A percentile compares a stretch with the other conserved stretches of the same genome.
These are phyloP conservation scores for Cercospora citrullina DNA, from an alignment of 2,329 filamentous ascomycete species.

Conservation along the genomic window DNA sequence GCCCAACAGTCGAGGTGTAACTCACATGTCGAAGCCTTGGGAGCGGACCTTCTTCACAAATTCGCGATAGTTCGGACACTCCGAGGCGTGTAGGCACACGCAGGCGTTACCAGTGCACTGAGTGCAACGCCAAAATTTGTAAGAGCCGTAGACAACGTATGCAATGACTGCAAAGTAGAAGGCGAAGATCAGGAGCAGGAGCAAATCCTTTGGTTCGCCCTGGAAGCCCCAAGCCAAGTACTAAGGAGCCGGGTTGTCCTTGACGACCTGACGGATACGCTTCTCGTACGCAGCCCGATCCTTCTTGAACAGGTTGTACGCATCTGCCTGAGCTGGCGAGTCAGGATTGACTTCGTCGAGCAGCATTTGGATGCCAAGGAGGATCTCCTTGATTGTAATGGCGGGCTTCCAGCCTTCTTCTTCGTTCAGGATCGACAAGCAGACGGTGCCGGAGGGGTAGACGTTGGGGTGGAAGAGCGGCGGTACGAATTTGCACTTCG, in stretches of 20 bases:
- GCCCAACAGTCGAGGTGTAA: no score
- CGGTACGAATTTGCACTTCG: constrained; percentile 97
- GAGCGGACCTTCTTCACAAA: no score
- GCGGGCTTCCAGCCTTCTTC: constrained; percentile 98
- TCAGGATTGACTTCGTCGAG: constrained; percentile 97
- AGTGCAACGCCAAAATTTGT: no score
- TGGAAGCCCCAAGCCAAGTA: background rate
- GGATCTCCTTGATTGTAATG: constrained; percentile 97
- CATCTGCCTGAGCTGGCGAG: constrained; percentile 93
- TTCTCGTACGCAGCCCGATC: constrained; percentile 84
- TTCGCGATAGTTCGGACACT: no score
- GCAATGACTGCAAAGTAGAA: no score
- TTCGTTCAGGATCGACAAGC: constrained; percentile 94
- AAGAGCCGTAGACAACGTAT: no score
- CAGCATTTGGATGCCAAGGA: constrained; percentile 92
- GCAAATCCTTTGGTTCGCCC: no score
- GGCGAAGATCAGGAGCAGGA: no score
- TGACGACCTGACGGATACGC: constrained; percentile 81
- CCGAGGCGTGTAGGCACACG: no score
- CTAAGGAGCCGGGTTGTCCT: constrained; percentile 75
- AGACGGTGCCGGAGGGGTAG: constrained; percentile 96
- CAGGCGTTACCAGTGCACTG: no score
- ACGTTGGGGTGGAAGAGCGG: constrained; percentile 98
- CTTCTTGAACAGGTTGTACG: constrained; percentile 95
- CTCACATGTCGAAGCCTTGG: background rate